phyloP scores from a whole-genome alignment of 306 rosid genomes.

The Herpetospermum pedunculosum region DNA sequence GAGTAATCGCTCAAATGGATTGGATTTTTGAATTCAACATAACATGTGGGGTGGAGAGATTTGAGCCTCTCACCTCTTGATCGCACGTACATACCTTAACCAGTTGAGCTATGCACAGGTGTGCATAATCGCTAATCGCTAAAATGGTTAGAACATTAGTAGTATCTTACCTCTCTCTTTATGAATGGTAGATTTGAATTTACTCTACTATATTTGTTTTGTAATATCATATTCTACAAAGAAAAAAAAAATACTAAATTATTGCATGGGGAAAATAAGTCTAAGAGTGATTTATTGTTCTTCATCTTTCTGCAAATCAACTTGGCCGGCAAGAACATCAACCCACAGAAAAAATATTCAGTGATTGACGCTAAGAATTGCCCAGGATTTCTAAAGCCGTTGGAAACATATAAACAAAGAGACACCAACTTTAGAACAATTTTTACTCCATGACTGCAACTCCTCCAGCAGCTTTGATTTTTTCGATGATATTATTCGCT shows the following conservation, averaged over 20 bases:
- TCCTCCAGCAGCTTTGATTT: conserved; percentile 17
- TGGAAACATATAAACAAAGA: background rate
- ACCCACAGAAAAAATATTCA: background rate
- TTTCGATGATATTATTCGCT: conserved; percentile 4
- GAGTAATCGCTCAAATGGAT: no score
- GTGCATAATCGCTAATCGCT: no score
- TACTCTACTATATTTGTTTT: no score
- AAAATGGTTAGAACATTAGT: no score
- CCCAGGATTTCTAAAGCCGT: background rate
- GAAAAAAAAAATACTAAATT: background rate
- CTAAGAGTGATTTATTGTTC: background rate
- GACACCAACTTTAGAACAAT: background rate
- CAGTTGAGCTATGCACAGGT: no score
- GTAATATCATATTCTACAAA: no score
- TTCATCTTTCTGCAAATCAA: background rate
- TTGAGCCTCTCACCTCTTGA: no score
- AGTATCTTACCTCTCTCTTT: no score
- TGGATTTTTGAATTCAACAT: no score
- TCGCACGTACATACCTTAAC: no score
- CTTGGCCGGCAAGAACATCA: background rate
- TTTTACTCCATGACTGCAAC: conserved; percentile 16
- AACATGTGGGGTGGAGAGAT: no score
- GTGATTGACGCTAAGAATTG: background rate
- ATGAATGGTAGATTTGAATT: no score
- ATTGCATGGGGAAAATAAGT: background rate